A percentile compares a stretch with the other conserved stretches of the same genome.
These are phyloP conservation scores for Monosporascus sp. DNA, from an alignment of 2,329 filamentous ascomycete genomes.

Conservation along the genomic window DNA sequence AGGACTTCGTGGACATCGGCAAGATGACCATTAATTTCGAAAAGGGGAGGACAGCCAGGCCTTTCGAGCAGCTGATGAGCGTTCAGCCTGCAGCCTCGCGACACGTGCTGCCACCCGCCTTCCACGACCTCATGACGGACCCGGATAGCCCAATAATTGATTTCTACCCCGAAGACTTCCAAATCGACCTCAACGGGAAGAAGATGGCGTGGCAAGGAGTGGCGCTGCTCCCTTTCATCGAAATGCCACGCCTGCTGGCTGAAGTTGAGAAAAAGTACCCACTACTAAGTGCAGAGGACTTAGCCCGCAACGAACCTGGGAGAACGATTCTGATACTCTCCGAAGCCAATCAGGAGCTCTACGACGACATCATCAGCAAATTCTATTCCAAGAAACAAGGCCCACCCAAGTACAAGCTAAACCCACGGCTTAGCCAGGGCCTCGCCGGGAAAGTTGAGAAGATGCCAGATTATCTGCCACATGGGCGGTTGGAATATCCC, in stretches of 20 bases:
- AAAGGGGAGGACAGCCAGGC: conserved; percentile 78
- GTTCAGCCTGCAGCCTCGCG: conserved; percentile 90
- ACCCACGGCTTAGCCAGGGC: conserved; percentile 69
- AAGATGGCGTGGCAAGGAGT: conserved; percentile 99
- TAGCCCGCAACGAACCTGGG: conserved; percentile 71
- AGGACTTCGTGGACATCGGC: conserved; percentile 81
- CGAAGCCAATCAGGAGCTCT: conserved; percentile 71
- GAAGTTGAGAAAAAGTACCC: conserved; percentile 83
- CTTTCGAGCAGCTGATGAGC: conserved; percentile 97
- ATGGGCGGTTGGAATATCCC: conserved; percentile 74
- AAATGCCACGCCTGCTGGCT: conserved; percentile 76
- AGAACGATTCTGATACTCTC: conserved; percentile 80
- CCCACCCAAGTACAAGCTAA: conserved; percentile 60
- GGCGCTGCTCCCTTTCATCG: conserved; percentile 89
- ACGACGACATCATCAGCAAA: conserved; percentile 74
- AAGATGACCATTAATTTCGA: conserved; percentile 77
- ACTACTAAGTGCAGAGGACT: conserved; percentile 69
- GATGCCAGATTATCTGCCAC: conserved; percentile 77
- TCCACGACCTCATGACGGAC: conserved; percentile 86
- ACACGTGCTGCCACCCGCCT: conserved; percentile 81
- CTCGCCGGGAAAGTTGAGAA: conserved; percentile 77
- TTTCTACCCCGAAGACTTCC: conserved; percentile 94
- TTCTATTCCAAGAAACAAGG: conserved; percentile 91
- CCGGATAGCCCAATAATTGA: conserved; percentile 89
- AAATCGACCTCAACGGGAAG: conserved; percentile 91